phyloP scores from a whole-genome alignment of 129 eudicot genomes.

The Chrysanthemum lavandulifolium region DNA sequence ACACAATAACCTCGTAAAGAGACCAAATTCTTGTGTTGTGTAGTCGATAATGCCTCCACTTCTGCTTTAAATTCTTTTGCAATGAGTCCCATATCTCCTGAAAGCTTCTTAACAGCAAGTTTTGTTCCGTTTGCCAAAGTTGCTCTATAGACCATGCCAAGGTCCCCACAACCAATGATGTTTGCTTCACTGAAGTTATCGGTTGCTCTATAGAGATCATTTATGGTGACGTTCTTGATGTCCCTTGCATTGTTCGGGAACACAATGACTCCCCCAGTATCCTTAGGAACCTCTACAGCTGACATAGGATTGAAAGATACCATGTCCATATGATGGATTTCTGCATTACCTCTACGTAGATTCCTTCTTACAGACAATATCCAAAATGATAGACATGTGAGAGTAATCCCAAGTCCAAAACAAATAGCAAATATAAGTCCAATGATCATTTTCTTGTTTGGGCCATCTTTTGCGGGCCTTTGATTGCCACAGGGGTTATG shows the following conservation, averaged over 20 bases:
- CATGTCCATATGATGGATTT: constrained; percentile 44
- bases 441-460: constrained; percentile 54
- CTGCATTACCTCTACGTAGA: constrained; percentile 59
- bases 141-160: constrained; percentile 79
- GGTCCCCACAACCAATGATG: constrained; percentile 80
- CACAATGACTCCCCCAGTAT: constrained; percentile 53
- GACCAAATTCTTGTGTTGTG: constrained; percentile 75
- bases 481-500: constrained; percentile 6
- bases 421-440: constrained; percentile 60
- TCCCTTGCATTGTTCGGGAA: constrained; percentile 57
- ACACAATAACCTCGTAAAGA: constrained; percentile 89
- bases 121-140: constrained; percentile 56
- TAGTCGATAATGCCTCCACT: constrained; percentile 74
- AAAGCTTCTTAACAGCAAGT: constrained; percentile 72
- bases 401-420: constrained; percentile 47
- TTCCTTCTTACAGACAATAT: constrained; percentile 58
- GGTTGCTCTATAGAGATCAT: constrained; percentile 71
- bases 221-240: constrained; percentile 52
- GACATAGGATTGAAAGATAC: constrained; percentile 53
- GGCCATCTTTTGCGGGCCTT: constrained; percentile 8
- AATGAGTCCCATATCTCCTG: constrained; percentile 84
- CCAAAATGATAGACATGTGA: constrained; percentile 55
- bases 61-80: constrained; percentile 90
- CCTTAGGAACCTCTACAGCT: constrained; percentile 53
- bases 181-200: constrained; percentile 76